A percentile compares a stretch with the other conserved stretches of the same genome.
These are phyloP conservation scores for Artemisia tridentata DNA, from an alignment of 129 eudicot genomes.

Conservation along the genomic window DNA sequence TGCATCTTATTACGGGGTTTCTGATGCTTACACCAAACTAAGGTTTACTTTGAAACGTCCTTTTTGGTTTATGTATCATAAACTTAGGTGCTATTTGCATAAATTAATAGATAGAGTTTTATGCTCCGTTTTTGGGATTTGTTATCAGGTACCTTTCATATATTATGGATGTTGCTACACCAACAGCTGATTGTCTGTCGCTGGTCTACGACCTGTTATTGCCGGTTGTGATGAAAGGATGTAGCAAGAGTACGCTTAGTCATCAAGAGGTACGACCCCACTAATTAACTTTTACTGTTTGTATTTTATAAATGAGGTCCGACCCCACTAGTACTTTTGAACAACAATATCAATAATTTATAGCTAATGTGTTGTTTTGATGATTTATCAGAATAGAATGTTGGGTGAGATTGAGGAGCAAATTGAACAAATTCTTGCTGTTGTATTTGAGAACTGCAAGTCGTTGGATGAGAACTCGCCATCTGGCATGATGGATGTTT, in stretches of 20 bases:
- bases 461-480: slow-evolving; percentile 66
- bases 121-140: background rate
- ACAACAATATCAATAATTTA: too few species aligned
- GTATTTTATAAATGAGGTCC: too few species aligned
- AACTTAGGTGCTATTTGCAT: background rate
- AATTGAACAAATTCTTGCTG: slow-evolving; percentile 59
- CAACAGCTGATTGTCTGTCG: slow-evolving; percentile 76
- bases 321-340: too few species aligned
- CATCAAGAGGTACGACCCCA: slow-evolving; percentile 72
- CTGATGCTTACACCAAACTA: slow-evolving; percentile 70
- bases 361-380: slow-evolving; percentile 12
- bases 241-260: slow-evolving; percentile 54
- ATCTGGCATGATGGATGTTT: slow-evolving; percentile 67
- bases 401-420: slow-evolving; percentile 77
- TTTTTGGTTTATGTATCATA: background rate
- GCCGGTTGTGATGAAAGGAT: slow-evolving; percentile 68
- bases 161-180: slow-evolving; percentile 91
- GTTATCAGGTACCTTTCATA: slow-evolving; percentile 69
- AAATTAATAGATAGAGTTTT: too few species aligned
- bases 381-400: slow-evolving; percentile 65
- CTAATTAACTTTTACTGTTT: background rate
- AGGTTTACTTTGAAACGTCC: slow-evolving; percentile 35
- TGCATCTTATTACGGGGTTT: slow-evolving; percentile 78
- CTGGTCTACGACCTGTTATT: slow-evolving; percentile 60
- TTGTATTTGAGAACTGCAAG: slow-evolving; percentile 74